Base-by-base conservation (phyloP, 176 grass and related monocot species). In the Tuctoria greenei region DNA sequence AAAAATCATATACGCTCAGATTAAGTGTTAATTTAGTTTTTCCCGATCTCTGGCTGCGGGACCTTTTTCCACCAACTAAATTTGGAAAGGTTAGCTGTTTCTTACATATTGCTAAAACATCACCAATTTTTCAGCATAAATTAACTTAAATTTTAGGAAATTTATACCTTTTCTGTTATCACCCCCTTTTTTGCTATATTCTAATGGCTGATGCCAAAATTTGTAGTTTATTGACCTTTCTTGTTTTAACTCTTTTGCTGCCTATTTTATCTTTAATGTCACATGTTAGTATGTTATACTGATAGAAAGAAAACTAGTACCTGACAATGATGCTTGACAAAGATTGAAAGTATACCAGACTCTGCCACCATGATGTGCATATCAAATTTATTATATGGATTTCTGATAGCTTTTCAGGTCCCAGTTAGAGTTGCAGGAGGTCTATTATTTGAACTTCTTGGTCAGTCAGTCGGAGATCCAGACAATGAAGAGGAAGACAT, bases 351-450 rank as follows among this genome's bases (percentile, higher is more conserved):
- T 43, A 37, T 81, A 63, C 41, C 15, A 70, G 18, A 78, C 28
- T 16, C 6, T 69, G 69, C 58, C 69, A 58, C 52, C 73, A 70
- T 79, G 42, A 6, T 50, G 11, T 64, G 71, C 10, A 49, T 66
- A 79, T 79, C 56, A 71, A 40, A 87, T 83, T 83, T 83, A 82
- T 79, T 79, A 17, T 66, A 71, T 71, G 74, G 61, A 74, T 73
- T 61, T 79, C 49, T 52, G 50, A 83, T 90, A 84, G 64, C 43
- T 90, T 70, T 95, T 82, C 87, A 99, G 95, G 85, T 99, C 21
- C 92, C 92, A 57, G 95, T 99, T 80, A 92, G 95, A 87, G 95
- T 95, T 79, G 89, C 92, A 70, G 95, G 87, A 67, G 92, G 95
- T 9, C 82, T 95, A 39, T 74, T 99, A 71, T 99, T 99, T 88